Base-by-base conservation (phyloP, 2,329 filamentous ascomycete species). In the Xylariales sp. region DNA sequence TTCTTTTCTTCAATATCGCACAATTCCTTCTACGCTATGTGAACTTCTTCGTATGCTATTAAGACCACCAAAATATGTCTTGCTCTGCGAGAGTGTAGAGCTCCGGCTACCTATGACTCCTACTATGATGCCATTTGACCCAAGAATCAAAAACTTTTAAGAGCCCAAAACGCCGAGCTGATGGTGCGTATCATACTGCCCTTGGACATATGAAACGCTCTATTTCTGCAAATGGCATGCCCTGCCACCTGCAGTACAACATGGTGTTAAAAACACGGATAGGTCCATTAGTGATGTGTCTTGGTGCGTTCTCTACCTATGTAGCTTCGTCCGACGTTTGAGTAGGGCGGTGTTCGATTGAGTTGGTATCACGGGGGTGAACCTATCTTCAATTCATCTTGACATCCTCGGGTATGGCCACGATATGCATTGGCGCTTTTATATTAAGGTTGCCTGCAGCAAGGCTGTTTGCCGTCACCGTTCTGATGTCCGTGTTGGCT, bases 121-220 rank as follows among this genome's bases (percentile, higher is more conserved):
- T 39, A 55, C 48, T 36, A 58, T 30, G 50, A 66, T 39, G 32
- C 9, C n/a, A 12, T 36, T 55, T 55, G 61, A 16, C 23, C 49
- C 30, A 50, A 59, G n/a, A 61, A 49, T 39, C 32, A 50, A 61
- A 6, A 43, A 41, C 53, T 70, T 62, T 61, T 55, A 59, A 50
- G 34, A 34, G 18, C 58, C 60, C 1, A 54, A 49, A 68, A 70
- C 65, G 68, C 68, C 65, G 55, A 63, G 65, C 68, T 62, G 43
- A 64, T 61, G 58, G 58, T 64, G 53, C 34, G 16, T 32, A 43
- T 55, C 46, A 52, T 52, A 14, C 12, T 65, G 36, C 45, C 41
- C 12, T 64, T 63, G 18, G 30, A 57, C 34, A 49, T 12, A 54
- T 56, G 49, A 45, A 53, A 52, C 30, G 43, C 34, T 55, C 45